Percentiles rank a stretch among this genome's conserved stretches.
These are phyloP conservation scores for Penicillium sp. DNA, from an alignment of 2,329 filamentous ascomycete species.

Conservation along the genomic window DNA sequence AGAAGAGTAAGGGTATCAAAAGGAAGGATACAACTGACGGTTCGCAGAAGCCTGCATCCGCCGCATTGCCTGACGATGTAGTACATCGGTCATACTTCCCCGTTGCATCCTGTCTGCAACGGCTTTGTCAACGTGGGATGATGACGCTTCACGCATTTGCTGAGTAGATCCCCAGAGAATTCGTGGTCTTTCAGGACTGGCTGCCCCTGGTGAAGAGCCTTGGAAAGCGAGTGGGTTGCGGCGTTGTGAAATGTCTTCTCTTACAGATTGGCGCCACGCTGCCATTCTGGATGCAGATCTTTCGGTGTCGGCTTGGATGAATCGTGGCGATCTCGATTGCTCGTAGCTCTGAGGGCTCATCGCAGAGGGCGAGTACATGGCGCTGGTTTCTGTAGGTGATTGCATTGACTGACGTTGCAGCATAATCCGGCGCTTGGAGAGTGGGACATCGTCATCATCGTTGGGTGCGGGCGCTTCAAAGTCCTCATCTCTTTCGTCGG, in stretches of 20 bases:
- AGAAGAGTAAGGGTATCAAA: constrained; percentile 10
- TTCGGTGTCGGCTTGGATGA: constrained; percentile 8
- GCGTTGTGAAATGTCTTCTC: constrained; percentile 53
- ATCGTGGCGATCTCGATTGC: constrained; percentile 9
- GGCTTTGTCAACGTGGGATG: constrained; percentile 55
- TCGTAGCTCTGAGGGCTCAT: constrained; percentile 40
- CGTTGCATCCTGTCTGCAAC: constrained; percentile 73
- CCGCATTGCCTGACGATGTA: constrained; percentile 73
- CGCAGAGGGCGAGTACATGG: constrained; percentile 47
- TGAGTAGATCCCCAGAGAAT: constrained; percentile 54
- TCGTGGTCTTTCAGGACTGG: constrained; percentile 57
- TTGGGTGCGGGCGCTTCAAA: background rate
- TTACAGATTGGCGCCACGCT: constrained; percentile 62
- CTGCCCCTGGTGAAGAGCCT: constrained; percentile 27
- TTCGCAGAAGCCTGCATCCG: constrained; percentile 66
- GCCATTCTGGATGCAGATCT: constrained; percentile 55
- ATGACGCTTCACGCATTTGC: constrained; percentile 55
- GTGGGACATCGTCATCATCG: constrained; percentile 63
- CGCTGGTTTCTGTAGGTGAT: constrained; percentile 51
- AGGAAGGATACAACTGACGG: constrained; percentile 22
- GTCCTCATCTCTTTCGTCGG: constrained; percentile 23
- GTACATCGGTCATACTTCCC: constrained; percentile 67
- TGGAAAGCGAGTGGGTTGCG: constrained; percentile 28
- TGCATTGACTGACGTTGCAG: constrained; percentile 52
- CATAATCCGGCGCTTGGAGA: constrained; percentile 61